Evolutionary conservation across 768 basidiomycete species (phyloP), one percentile per base, ranked within the genome.

Genomic region (Kwoniella botswanensis): DNA sequence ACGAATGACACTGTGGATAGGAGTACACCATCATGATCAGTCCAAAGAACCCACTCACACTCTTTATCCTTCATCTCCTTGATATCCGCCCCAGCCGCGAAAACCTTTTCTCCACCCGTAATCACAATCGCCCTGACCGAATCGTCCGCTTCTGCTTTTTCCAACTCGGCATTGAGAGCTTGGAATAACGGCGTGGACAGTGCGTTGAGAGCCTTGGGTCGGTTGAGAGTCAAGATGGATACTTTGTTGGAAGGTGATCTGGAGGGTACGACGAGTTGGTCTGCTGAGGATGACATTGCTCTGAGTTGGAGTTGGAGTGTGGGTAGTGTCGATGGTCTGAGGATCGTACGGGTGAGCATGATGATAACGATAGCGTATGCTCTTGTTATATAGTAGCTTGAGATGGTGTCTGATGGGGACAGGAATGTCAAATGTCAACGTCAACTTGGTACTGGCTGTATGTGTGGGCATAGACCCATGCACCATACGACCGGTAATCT

Each of bases 31-130:
- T 11, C 58, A 54, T 54, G n/a, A 43, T 13, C 22, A 18, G 24
- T 4, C 18, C 42, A 24, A 42, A 21, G 26, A 58, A 10, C 7
- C 10, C 13, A 84, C 89, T 80, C 78, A 94, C 93, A 97, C 70
- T 90, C 86, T 85, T 94, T 94, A 85, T 95, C 93, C 84, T 94
- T 94, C 96, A 98, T 98, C 85, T 98, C 94, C 86, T 97, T 98
- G 85, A 99, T 98, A 84, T 99, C 96, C 22, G 96, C 96, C 2
- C 96, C 94, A 77, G 94, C 94, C 69, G 96, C 96, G 82, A 99
- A 99, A 3, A 93, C 95, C 83, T 87, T 91, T 72, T 93, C 92
- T 29, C 91, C 92, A 2, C 96, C 96, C 0, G 96, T 98, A 65
- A 99, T 83, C 15, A 99, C 94, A 78, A 98, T 88, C 5, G 93